Evolutionary conservation across 2,329 filamentous ascomycete species (phyloP), one percentile per base, ranked within the genome.

Genomic region (Achaetomium macrosporum): DNA sequence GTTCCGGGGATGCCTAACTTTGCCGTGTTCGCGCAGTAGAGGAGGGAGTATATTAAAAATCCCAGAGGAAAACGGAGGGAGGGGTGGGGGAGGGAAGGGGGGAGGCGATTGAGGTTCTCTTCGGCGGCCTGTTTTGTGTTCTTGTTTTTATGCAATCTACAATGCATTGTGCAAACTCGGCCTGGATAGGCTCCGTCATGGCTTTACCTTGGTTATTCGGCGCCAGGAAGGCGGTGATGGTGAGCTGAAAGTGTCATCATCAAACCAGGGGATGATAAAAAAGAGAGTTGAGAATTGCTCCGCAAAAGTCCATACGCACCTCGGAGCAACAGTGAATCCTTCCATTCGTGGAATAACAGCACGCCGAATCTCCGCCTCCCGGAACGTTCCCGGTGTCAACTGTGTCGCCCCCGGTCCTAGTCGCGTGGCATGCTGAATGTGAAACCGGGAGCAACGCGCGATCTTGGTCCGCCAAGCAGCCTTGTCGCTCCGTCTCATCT

Each of bases 21-120:
- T 31, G 73, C 74, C 13, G 67, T 78, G 37, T 81, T 79, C 61
- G 66, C 73, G 54, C 73, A 78, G 64, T 68, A 48, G 42, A 19
- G 31, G 15, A 15, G 41, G 15, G 11, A 15, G 41, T 30, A 13
- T 5, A 30, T 25, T 25, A n/a, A n/a, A n/a, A n/a, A n/a, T n/a
- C n/a, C n/a, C n/a, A n/a, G n/a, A n/a, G n/a, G 19, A 15, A 29
- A 15, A 11, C 19, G 19, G 2, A 13, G 19, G 11, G 17, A 25
- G 40, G 12, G 20, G 41, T 8, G 35, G 35, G 7, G 12, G 5
- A n/a, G 7, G 12, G 13, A 37, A 37, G n/a, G 10, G 15, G 35
- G 7, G 5, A 4, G 35, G 35, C 13, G n/a, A n/a, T n/a, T n/a
- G n/a, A n/a, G n/a, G 35, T 15, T 25, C 25, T 25, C 7, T 25